A percentile compares a stretch with the other conserved stretches of the same genome.
These are phyloP conservation scores for Yamadazyma sp. DNA, from an alignment of 805 yeast genomes.

Conservation along the genomic window DNA sequence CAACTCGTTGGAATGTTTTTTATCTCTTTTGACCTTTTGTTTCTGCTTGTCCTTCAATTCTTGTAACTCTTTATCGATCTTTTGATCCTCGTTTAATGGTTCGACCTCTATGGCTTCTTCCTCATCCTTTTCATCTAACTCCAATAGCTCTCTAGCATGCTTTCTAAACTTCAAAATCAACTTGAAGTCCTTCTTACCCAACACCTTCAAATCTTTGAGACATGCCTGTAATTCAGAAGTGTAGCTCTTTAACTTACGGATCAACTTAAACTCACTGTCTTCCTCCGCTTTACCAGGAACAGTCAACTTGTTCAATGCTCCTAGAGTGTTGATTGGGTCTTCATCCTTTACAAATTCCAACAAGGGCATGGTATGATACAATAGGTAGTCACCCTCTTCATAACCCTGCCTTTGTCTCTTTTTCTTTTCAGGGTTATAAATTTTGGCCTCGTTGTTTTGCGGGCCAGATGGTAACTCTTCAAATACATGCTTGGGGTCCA, in stretches of 20 bases:
- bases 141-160: conserved; percentile 75
- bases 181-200: conserved; percentile 93
- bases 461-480: conserved; percentile 78
- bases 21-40: conserved; percentile 72
- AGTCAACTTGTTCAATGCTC: conserved; percentile 64
- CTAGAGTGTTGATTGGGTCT: conserved; percentile 82
- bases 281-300: conserved; percentile 55
- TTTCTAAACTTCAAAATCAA: conserved; percentile 83
- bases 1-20: conserved; percentile 74
- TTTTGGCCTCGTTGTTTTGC: conserved; percentile 83
- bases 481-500: conserved; percentile 91
- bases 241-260: conserved; percentile 73
- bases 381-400: conserved; percentile 83
- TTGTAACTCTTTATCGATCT: conserved; percentile 80
- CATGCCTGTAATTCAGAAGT: conserved; percentile 79
- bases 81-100: conserved; percentile 81
- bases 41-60: conserved; percentile 70
- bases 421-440: conserved; percentile 92
- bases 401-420: conserved; percentile 93
- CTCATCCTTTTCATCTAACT: conserved; percentile 57
- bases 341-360: conserved; percentile 80
- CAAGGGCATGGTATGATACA: conserved; percentile 68
- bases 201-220: conserved; percentile 85
- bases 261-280: conserved; percentile 58
- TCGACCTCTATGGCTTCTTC: conserved; percentile 61